These are phyloP conservation scores for Trichoderma simmonsii DNA, from an alignment of 2,329 filamentous ascomycete species.

Conservation along the genomic window DNA sequence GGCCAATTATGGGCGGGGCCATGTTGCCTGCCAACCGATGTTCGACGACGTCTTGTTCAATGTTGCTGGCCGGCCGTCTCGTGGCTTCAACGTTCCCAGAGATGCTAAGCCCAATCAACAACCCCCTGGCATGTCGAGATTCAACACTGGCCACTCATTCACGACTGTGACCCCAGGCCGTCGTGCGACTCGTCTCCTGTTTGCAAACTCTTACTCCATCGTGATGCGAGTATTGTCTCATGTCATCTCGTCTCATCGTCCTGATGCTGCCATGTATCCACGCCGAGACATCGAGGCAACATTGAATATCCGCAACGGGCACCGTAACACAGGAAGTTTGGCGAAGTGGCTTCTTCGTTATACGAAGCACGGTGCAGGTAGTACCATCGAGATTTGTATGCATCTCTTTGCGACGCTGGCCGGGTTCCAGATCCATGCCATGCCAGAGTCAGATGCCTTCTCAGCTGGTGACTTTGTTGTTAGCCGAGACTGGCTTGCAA, in stretches of 20 bases:
- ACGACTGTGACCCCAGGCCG: not conserved
- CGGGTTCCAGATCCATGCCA: not conserved
- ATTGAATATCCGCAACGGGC: constrained; percentile 2
- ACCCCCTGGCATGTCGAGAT: not conserved
- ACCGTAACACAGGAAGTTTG: not conserved
- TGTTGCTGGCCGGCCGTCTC: not conserved
- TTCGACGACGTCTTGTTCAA: not conserved
- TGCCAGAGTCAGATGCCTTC: not conserved
- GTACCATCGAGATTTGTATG: not conserved
- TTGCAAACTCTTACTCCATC: not conserved
- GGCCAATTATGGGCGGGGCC: not conserved
- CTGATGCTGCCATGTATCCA: not conserved
- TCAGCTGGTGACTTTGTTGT: not conserved
- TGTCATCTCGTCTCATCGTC: not conserved
- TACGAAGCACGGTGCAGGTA: not conserved
- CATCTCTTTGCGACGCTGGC: not conserved
- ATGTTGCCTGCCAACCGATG: not conserved
- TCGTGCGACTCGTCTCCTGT: constrained; percentile 7
- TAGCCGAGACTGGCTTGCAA: not conserved
- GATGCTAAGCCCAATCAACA: not conserved
- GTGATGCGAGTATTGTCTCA: constrained; percentile 1
- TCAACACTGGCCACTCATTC: not conserved
- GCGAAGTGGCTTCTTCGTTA: not conserved
- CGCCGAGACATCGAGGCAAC: not conserved
- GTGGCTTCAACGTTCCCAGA: constrained; percentile 13